A percentile compares a stretch with the other conserved stretches of the same genome.
Conservation (phyloP, 768 basidiomycete species). For the Amanita pseudoporphyria region DNA sequence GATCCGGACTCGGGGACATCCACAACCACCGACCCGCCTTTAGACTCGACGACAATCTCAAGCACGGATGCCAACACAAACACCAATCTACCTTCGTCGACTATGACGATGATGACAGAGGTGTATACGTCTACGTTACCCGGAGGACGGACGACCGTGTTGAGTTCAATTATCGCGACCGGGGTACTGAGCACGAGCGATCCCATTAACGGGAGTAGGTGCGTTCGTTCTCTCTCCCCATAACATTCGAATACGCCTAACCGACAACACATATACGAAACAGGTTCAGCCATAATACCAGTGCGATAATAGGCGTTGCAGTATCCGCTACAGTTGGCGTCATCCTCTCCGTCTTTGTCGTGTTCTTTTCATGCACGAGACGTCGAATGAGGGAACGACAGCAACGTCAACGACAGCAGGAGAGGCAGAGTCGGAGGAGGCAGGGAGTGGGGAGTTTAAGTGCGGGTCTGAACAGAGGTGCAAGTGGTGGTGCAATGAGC, state of each 20-base stretch:
- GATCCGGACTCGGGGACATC: not conserved
- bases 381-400: slow-evolving; percentile 13
- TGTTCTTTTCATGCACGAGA: slow-evolving; percentile 24
- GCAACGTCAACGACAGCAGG: slow-evolving; percentile 9
- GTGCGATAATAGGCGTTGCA: slow-evolving; percentile 28
- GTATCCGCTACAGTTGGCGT: slow-evolving; percentile 20
- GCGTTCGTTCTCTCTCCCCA: not conserved
- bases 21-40: too few relatives aligned
- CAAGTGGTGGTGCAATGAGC: too few relatives aligned
- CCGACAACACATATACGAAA: not conserved
- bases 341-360: slow-evolving; percentile 19
- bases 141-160: slow-evolving; percentile 12
- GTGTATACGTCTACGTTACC: slow-evolving; percentile 13
- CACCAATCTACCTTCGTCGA: slow-evolving; percentile 3
- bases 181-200: slow-evolving; percentile 24
- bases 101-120: slow-evolving; percentile 11
- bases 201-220: slow-evolving; percentile 11
- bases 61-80: not conserved
- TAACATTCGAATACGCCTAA: not conserved
- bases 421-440: slow-evolving; percentile 5
- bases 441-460: not conserved
- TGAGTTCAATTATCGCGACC: slow-evolving; percentile 16
- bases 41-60: too few relatives aligned
- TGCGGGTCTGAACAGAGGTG: too few relatives aligned
- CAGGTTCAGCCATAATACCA: slow-evolving; percentile 28